Evolutionary conservation across 192 early-diverging fungal species (phyloP).

Genomic region (Linnemannia hyalina): DNA sequence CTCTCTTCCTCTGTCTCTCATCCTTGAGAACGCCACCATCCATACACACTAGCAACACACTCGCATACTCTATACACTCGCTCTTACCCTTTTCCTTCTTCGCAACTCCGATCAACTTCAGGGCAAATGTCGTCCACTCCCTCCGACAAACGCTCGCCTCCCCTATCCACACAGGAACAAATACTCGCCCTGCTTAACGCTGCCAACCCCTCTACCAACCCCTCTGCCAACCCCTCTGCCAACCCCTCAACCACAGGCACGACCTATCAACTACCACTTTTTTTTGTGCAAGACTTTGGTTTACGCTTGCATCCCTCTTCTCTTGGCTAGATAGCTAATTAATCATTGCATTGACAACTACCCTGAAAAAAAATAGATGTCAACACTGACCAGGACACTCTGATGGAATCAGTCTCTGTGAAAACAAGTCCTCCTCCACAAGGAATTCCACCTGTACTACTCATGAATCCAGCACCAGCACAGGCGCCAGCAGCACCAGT

Average conservation of each 20-base stretch:
- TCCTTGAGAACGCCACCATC: background rate
- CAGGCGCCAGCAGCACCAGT: background rate
- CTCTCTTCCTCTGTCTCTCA: background rate
- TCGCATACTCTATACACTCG: background rate
- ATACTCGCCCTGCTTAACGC: conserved; percentile 7
- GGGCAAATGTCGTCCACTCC: background rate
- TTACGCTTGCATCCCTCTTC: too few species aligned
- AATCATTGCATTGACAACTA: background rate
- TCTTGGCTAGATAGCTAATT: background rate
- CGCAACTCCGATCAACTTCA: background rate
- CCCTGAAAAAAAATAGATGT: background rate
- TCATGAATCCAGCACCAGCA: background rate
- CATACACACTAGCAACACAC: background rate
- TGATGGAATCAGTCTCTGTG: background rate
- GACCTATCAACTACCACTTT: background rate
- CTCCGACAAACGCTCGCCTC: background rate
- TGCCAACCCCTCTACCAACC: background rate
- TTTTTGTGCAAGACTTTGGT: background rate
- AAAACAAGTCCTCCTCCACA: background rate
- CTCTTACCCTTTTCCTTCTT: background rate
- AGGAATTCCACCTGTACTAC: background rate
- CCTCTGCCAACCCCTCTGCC: background rate
- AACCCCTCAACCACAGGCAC: background rate
- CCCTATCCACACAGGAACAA: background rate
- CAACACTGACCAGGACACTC: background rate